Evolutionary conservation across 73 alveolate genomes (phyloP), one percentile per base, ranked within the genome.

Genomic region (Symbiodinium natans): DNA sequence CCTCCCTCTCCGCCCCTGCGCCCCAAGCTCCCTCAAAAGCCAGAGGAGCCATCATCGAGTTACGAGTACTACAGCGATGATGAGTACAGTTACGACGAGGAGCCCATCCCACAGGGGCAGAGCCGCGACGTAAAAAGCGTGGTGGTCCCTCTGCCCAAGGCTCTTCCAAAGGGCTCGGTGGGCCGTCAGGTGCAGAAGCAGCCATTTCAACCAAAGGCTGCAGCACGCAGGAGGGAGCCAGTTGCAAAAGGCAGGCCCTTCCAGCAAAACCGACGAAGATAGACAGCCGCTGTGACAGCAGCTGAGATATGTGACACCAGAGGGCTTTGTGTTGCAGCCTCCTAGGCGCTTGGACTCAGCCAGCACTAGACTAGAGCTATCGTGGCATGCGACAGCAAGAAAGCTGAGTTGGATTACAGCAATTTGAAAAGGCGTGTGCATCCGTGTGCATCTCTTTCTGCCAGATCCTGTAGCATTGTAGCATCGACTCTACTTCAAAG

Each of bases 41-140:
- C 80, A 9, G 40, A 25, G 27, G 80, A 63, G 80, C 80, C 9
- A 9, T 63, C 80, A 23, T 63, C 80, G 38, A 63, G 80, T 36
- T 63, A 63, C 36, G 80, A 63, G 80, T 63, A 63, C 80, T 63
- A 63, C 80, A 63, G 80, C 80, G 80, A 63, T 11, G 80, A 63
- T 23, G 80, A 63, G 80, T 63, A 63, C 80, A 63, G 80, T 36
- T 63, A 63, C 27, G 75, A 56, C 19, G 80, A 63, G 36, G 80
- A 63, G 36, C 36, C 33, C 29, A 34, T 34, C 29, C 77, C 77
- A 2, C 34, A 23, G 34, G 77, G 77, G 34, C 77, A 63, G 77
- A 63, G 36, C 77, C 77, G 77, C 77, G 77, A 63, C 77, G 77
- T 63, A 63, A 63, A 63, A 63, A 63, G 77, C 77, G 77, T 63